Conservation (phyloP, 2,329 filamentous ascomycete genomes). For the Cadophora malorum region DNA sequence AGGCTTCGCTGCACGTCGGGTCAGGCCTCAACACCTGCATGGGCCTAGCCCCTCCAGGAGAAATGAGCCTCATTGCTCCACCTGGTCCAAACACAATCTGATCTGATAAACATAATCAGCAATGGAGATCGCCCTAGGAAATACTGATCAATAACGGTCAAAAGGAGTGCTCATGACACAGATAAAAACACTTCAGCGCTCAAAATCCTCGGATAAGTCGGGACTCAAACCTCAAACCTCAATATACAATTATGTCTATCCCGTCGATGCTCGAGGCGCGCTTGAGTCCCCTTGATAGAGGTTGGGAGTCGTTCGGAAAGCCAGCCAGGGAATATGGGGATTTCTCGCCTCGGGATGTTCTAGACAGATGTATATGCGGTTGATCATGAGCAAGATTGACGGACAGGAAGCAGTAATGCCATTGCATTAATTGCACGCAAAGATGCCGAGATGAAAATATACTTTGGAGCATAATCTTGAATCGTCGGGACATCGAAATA, state of each 20-base stretch:
- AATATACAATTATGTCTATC: neutral
- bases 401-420: neutral
- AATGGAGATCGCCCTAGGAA: conserved; percentile 8
- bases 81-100: conserved; percentile 21
- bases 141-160: neutral
- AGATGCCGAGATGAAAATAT: neutral
- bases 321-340: conserved; percentile 3
- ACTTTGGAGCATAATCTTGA: neutral
- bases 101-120: conserved; percentile 12
- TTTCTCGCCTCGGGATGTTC: conserved; percentile 3
- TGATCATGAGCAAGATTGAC: neutral
- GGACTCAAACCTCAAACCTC: neutral
- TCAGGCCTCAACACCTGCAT: conserved; percentile 17
- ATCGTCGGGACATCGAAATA: neutral
- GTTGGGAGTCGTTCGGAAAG: neutral
- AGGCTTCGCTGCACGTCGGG: conserved; percentile 2
- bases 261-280: neutral
- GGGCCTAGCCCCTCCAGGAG: conserved; percentile 16
- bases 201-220: neutral
- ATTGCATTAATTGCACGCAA: neutral
- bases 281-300: neutral
- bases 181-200: neutral
- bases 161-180: neutral
- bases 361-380: conserved; percentile 1
- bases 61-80: conserved; percentile 20